Evolutionary conservation across 345 rosid species (phyloP), one percentile per base, ranked within the genome.

Genomic region (Arabis hirsuta): DNA sequence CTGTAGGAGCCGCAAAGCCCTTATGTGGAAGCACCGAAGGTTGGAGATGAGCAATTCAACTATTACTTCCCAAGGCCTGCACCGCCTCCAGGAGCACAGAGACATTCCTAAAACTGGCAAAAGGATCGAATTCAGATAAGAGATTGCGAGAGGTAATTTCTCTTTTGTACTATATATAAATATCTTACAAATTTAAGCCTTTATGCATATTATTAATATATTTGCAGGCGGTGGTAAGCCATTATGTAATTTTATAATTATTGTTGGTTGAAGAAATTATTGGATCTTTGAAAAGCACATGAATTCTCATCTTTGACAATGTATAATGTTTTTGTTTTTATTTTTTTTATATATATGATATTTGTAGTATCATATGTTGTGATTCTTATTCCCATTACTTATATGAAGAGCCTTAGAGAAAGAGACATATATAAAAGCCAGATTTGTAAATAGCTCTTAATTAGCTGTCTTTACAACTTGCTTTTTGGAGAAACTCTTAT

Each of bases 11-110:
- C 79, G 10, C 73, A 83, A 79, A 89, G 88, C 68, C 96, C 96
- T 2, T 93, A 93, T 73, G 91, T 93, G 83, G 94, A 90, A 79
- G 78, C 91, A 66, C 96, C 92, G 4, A 78, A 77, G 24, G 43
- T 89, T 55, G 80, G 75, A 63, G 87, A 86, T 11, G 65, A 72
- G 52, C 79, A 73, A 47, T 73, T 81, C 55, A 73, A 69, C 69
- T 9, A 29, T 20, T 65, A 70, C 79, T 86, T 94, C 75, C 97
- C 95, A 32, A 82, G 78, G 81, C 96, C 96, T 27, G 83, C 86
- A 1, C 85, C 95, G 3, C 97, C 97, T 42, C 92, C 92, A 0
- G 96, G 95, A 73, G 97, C 92, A 11, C 83, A 79, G 58, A 88
- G 88, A 81, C 86, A 76, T 45, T 71, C 88, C 72, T 82, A 78